Conservation (phyloP, 2,329 filamentous ascomycete genomes). For the Myriosclerotinia duriaeana region DNA sequence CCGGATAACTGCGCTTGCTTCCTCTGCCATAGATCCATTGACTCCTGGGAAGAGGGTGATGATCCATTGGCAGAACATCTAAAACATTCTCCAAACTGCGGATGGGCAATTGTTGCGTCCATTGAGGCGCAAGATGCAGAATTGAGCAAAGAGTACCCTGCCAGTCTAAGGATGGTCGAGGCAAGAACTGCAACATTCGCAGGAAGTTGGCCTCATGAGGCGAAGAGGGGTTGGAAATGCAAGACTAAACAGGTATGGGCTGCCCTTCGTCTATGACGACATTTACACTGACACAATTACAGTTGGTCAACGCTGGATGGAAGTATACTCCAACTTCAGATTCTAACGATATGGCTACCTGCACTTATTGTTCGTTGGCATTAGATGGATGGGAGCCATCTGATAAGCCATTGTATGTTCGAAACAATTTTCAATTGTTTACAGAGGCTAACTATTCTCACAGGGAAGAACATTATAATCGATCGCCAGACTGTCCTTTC, state of each 20-base stretch:
- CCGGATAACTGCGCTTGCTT: constrained; percentile 91
- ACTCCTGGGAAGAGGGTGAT: constrained; percentile 89
- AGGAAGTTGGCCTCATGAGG: constrained; percentile 85
- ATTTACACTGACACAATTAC: constrained; percentile 33
- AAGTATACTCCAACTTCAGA: constrained; percentile 83
- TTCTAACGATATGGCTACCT: constrained; percentile 85
- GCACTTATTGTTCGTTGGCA: constrained; percentile 83
- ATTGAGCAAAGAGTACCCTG: constrained; percentile 70
- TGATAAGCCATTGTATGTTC: constrained; percentile 78
- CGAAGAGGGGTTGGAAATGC: constrained; percentile 84
- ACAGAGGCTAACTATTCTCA: not conserved
- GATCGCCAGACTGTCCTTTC: constrained; percentile 78
- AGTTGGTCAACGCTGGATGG: constrained; percentile 92
- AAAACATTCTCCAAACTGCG: constrained; percentile 77
- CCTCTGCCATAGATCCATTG: constrained; percentile 77
- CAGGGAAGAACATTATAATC: constrained; percentile 81
- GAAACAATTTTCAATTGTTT: constrained; percentile 15
- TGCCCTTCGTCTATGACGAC: not conserved
- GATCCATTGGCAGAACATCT: constrained; percentile 82
- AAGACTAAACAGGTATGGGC: constrained; percentile 75
- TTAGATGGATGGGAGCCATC: constrained; percentile 93
- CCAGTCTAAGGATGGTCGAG: constrained; percentile 66
- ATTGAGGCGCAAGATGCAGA: constrained; percentile 62
- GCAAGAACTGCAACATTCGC: constrained; percentile 82
- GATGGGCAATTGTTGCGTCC: constrained; percentile 75